Evolutionary conservation across 768 basidiomycete species (phyloP), one percentile per base, ranked within the genome.

Genomic region (Cubamyces lactineus): DNA sequence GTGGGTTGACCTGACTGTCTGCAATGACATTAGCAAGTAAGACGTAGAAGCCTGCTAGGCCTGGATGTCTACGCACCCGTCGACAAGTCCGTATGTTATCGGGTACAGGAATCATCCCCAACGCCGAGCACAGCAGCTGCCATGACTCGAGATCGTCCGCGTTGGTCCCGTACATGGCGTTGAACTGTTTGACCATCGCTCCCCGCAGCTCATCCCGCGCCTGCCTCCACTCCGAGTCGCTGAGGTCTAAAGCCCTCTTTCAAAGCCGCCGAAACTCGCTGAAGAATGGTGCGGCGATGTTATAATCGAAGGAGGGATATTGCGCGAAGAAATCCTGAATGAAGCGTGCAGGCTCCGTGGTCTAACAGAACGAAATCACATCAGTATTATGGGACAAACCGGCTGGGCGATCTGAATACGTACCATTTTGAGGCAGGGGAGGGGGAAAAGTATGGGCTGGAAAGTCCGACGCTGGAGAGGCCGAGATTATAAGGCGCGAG

Each of bases 1-100:
- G 13, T 72, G 68, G 0, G 67, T 66, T 9, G 65, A 66, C 58
- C 65, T 62, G 1, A 74, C 59, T 9, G 55, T 41, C 75, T 75
- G 6, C 17, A 48, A 7, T n/a, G 17, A 12, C 16, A n/a, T 43
- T 23, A 28, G 16, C 11, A 16, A 21, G 12, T 1, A 5, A 24
- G 7, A 40, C 47, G 9, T 15, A 30, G 9, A 38, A 9, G 43
- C 40, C 5, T 24, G 54, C 38, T 63, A n/a, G n/a, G n/a, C n/a
- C n/a, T n/a, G n/a, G n/a, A 16, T 28, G 34, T 16, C 15, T 8
- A 48, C 62, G 19, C 21, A 66, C 65, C 62, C 39, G 43, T 17
- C 38, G 60, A 28, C 65, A 66, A 3, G 47, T n/a, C 40, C 42
- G 40, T 43, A 63, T 53, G 21, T 8, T 43, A 12, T 57, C 41